These are phyloP conservation scores for Backusella psychrophila DNA, from an alignment of 192 early-diverging fungal species.

Conservation along the genomic window DNA sequence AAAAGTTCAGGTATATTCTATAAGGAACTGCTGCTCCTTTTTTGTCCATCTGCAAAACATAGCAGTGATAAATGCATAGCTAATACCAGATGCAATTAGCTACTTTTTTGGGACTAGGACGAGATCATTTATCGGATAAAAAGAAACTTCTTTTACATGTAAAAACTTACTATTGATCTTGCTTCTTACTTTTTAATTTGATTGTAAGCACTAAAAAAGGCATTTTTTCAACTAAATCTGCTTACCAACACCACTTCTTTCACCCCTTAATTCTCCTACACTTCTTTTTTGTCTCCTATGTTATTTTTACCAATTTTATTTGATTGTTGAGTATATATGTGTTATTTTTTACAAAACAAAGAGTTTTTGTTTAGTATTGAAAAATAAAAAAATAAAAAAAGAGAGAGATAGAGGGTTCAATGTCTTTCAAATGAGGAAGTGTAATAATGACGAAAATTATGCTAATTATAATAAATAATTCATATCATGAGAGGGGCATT, in stretches of 20 bases:
- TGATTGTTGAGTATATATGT: background rate
- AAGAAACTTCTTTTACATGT: slow-evolving; percentile 3
- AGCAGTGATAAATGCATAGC: slow-evolving; percentile 7
- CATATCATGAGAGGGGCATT: background rate
- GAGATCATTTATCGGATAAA: slow-evolving; percentile 1
- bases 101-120: background rate
- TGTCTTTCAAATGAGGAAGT: background rate
- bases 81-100: slow-evolving; percentile 2
- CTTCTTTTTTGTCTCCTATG: background rate
- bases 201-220: background rate
- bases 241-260: background rate
- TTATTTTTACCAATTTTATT: background rate
- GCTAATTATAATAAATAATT: background rate
- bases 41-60: background rate
- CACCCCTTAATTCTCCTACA: background rate
- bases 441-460: background rate
- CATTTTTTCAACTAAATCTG: background rate
- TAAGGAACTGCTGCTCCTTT: slow-evolving; percentile 8
- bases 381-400: background rate
- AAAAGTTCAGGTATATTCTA: background rate
- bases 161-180: background rate
- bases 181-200: background rate
- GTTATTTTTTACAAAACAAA: slow-evolving; percentile 4
- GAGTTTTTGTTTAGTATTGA: background rate
- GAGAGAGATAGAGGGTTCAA: background rate